Evolutionary conservation across 768 basidiomycete species (phyloP).

Genomic region (Hebeloma cylindrosporum): DNA sequence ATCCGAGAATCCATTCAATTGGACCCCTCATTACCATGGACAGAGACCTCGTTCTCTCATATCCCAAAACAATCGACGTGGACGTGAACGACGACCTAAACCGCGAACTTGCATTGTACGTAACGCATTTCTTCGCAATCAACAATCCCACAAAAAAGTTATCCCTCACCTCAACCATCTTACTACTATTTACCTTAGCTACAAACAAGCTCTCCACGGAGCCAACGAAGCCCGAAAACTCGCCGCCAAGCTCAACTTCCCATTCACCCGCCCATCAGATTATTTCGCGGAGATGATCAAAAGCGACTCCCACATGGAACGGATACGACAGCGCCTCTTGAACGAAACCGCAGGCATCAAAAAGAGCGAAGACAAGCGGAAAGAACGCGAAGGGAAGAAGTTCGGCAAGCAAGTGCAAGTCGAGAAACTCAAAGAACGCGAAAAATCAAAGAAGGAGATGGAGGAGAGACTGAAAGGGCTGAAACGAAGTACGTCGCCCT

Average conservation of each 20-base stretch:
- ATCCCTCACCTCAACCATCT: background rate
- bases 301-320: constrained; percentile 95
- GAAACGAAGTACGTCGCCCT: constrained; percentile 73
- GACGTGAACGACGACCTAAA: constrained; percentile 88
- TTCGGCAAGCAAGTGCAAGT: constrained; percentile 97
- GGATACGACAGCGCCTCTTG: constrained; percentile 85
- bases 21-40: constrained; percentile 77
- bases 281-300: constrained; percentile 99
- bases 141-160: background rate
- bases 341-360: constrained; percentile 89
- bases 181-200: constrained; percentile 48
- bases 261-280: constrained; percentile 89
- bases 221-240: constrained; percentile 74
- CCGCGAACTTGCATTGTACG: constrained; percentile 94
- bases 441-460: constrained; percentile 89
- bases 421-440: constrained; percentile 90
- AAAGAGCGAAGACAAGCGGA: constrained; percentile 87
- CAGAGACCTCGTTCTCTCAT: constrained; percentile 77
- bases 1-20: constrained; percentile 78
- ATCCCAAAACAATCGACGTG: constrained; percentile 70
- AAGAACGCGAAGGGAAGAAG: constrained; percentile 94
- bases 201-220: constrained; percentile 90
- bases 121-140: constrained; percentile 10
- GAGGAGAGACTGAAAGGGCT: constrained; percentile 82
- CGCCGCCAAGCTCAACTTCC: constrained; percentile 75